phyloP scores from a whole-genome alignment of 768 basidiomycete species.

The Mycena kentingensis region DNA sequence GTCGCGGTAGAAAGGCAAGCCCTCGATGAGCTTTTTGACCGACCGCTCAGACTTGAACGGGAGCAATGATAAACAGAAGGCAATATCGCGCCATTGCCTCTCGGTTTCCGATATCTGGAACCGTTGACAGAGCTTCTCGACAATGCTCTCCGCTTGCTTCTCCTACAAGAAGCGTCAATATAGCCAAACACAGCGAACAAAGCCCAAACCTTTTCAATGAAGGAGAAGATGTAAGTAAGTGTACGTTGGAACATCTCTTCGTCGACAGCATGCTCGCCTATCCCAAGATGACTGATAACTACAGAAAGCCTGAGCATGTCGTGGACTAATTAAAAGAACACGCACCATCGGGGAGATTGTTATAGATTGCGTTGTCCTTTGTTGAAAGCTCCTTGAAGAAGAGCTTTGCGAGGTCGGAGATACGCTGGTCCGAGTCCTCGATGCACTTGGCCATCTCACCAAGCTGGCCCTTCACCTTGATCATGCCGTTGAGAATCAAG shows the following conservation, averaged over 20 bases:
- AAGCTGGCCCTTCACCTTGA: constrained; percentile 98
- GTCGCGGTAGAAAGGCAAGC: constrained; percentile 89
- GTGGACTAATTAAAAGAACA: not conserved
- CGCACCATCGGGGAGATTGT: constrained; percentile 94
- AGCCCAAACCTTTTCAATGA: constrained; percentile 81
- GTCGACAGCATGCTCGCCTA: constrained; percentile 88
- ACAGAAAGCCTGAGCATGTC: constrained; percentile 1
- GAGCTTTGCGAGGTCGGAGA: constrained; percentile 93
- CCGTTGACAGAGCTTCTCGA: constrained; percentile 96
- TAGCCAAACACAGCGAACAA: not conserved
- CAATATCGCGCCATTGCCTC: constrained; percentile 97
- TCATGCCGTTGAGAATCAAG: constrained; percentile 97
- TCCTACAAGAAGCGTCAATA: constrained; percentile 54
- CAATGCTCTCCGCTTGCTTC: constrained; percentile 96
- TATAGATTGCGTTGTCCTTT: constrained; percentile 99
- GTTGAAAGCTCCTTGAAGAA: constrained; percentile 97
- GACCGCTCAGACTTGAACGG: constrained; percentile 98
- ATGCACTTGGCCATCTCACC: constrained; percentile 99
- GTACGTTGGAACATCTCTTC: constrained; percentile 92
- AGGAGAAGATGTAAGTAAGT: constrained; percentile 92
- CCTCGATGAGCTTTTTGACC: constrained; percentile 94
- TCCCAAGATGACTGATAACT: constrained; percentile 95
- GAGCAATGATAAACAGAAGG: constrained; percentile 89
- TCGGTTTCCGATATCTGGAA: constrained; percentile 87
- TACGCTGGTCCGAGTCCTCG: constrained; percentile 84